phyloP scores from a whole-genome alignment of 345 rosid genomes.

The Citrus sp. region DNA sequence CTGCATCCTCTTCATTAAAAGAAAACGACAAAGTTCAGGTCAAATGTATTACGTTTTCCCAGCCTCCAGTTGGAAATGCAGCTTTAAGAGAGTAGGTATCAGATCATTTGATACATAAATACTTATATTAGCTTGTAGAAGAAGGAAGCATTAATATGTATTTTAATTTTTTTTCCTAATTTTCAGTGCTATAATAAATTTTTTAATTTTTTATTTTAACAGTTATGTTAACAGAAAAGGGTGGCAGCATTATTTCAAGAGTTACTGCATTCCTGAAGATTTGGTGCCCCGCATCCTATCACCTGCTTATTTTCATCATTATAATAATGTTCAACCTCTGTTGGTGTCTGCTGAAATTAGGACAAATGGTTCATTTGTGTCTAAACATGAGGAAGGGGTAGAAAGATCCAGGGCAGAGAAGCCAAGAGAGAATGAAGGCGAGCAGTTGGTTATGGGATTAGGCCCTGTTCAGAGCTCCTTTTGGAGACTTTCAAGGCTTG shows the following conservation, averaged over 20 bases:
- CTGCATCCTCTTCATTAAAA: conserved; percentile 72
- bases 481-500: conserved; percentile 93
- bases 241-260: conserved; percentile 92
- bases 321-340: conserved; percentile 68
- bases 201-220: conserved; percentile 16
- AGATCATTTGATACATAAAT: not conserved
- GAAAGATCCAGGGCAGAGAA: conserved; percentile 47
- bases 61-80: conserved; percentile 96
- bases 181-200: not conserved
- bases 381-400: conserved; percentile 32
- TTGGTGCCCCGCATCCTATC: conserved; percentile 89
- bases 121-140: conserved; percentile 4
- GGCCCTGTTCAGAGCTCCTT: conserved; percentile 93
- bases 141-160: not conserved
- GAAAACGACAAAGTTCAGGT: conserved; percentile 65
- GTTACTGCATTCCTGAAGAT: conserved; percentile 97
- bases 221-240: conserved; percentile 89
- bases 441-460: conserved; percentile 83
- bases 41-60: conserved; percentile 94
- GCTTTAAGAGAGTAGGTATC: conserved; percentile 86
- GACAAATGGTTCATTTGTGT: conserved; percentile 26
- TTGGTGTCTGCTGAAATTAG: conserved; percentile 44
- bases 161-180: not conserved
- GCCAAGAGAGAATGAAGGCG: conserved; percentile 47
- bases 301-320: conserved; percentile 97